These are phyloP conservation scores for Aspergillus latus DNA, from an alignment of 2,329 filamentous ascomycete species.

Conservation along the genomic window DNA sequence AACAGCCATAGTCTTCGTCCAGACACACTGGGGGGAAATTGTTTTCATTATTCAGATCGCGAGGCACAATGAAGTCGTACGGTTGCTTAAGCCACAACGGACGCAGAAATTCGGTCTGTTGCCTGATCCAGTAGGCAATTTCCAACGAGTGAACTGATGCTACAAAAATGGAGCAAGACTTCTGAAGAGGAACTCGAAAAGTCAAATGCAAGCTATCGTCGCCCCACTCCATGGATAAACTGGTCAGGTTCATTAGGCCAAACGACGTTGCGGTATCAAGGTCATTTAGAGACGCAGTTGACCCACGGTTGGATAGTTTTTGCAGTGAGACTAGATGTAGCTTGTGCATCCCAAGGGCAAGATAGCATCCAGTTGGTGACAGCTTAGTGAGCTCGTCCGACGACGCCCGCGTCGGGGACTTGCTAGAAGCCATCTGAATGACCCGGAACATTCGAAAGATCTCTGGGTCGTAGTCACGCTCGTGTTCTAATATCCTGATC, in stretches of 20 bases:
- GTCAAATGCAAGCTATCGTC: constrained; percentile 68
- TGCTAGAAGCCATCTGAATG: constrained; percentile 61
- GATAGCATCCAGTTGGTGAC: constrained; percentile 64
- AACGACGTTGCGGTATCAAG: constrained; percentile 55
- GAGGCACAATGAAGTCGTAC: constrained; percentile 62
- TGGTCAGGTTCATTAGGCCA: constrained; percentile 63
- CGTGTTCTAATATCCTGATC: constrained; percentile 61
- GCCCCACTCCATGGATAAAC: constrained; percentile 58
- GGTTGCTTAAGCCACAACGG: constrained; percentile 66
- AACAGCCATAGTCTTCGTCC: constrained; percentile 60
- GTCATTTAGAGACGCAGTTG: constrained; percentile 55
- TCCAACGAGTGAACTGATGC: constrained; percentile 65
- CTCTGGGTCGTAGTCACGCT: constrained; percentile 66
- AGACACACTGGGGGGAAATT: constrained; percentile 48
- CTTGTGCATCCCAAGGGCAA: constrained; percentile 68
- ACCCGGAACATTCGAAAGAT: constrained; percentile 69
- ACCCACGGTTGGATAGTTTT: constrained; percentile 55
- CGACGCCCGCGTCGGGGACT: constrained; percentile 57
- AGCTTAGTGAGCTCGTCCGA: constrained; percentile 67
- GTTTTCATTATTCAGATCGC: constrained; percentile 53
- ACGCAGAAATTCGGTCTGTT: constrained; percentile 62
- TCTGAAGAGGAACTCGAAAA: constrained; percentile 60
- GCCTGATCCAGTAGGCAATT: constrained; percentile 62
- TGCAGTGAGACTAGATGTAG: constrained; percentile 67
- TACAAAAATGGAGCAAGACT: constrained; percentile 57